Conservation (phyloP, 192 early-diverging fungal species). For the Umbelopsis isabellina region DNA sequence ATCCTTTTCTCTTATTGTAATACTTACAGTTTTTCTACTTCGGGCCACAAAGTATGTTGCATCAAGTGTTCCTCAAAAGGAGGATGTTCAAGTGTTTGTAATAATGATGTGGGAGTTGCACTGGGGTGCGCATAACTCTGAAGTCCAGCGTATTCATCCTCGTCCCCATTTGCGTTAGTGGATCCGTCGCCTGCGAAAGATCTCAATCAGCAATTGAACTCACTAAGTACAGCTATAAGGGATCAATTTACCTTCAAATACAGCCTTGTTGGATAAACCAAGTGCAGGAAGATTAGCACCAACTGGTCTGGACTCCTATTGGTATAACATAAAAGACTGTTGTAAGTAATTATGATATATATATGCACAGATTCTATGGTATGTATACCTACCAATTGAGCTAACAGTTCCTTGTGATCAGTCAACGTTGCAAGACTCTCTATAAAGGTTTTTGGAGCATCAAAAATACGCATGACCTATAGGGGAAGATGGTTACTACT, state of each 20-base stretch:
- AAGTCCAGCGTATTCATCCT: constrained; percentile 53
- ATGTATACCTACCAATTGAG: constrained; percentile 43
- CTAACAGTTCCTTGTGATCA: constrained; percentile 34
- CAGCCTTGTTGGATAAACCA: constrained; percentile 96
- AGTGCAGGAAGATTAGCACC: constrained; percentile 88
- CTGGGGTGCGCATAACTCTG: constrained; percentile 61
- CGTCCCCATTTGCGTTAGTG: constrained; percentile 48
- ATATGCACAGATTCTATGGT: neutral
- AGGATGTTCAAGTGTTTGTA: constrained; percentile 56
- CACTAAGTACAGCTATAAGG: neutral
- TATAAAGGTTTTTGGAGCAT: constrained; percentile 80
- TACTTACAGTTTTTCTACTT: constrained; percentile 85
- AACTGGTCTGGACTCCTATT: constrained; percentile 58
- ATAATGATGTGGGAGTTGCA: constrained; percentile 45
- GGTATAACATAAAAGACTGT: neutral
- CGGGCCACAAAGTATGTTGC: constrained; percentile 94
- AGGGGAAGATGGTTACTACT: neutral
- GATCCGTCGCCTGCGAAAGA: constrained; percentile 46
- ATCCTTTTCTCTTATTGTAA: neutral
- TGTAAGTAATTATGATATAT: neutral
- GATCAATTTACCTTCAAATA: constrained; percentile 51
- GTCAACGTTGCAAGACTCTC: constrained; percentile 60
- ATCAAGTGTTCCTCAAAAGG: constrained; percentile 91
- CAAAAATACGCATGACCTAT: constrained; percentile 86
- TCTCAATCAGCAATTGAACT: constrained; percentile 28